Base-by-base conservation (phyloP, 805 yeast genomes). In the Torulaspora quercuum region DNA sequence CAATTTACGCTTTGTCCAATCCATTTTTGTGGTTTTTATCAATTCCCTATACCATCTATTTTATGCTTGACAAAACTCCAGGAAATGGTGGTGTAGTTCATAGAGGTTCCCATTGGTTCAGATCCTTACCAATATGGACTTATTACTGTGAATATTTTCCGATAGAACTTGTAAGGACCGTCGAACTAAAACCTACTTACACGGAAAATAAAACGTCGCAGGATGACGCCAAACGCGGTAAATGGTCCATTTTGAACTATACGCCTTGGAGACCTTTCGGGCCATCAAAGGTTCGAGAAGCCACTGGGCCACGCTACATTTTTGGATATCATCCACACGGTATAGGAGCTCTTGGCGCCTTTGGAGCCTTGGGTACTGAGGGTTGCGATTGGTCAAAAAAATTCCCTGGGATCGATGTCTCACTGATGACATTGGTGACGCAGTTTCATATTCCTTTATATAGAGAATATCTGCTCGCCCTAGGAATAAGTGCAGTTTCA, bases 251-350 rank as follows among this genome's bases (percentile, higher is more conserved):
- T 16, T 31, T 49, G 10, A 46, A 39, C 17, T 27, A 42, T 20
- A 44, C 39, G 27, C 36, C 31, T 14, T 19, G 41, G 25, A 39
- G 14, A n/a, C 13, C 20, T 17, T 26, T 19, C 11, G 16, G 25
- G 41, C 20, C 52, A 35, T 30, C 25, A 59, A 58, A 33, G 50
- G 53, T 27, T 61, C 68, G 1, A 52, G 70, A 32, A 63, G 41
- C 45, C 9, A 48, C 76, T 3, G 90, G 87, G 0, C 89, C 86
- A 2, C 66, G 82, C 23, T 90, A 92, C 59, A 76, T 90, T 2
- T 90, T 90, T 62, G 95, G 96, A 0, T 81, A 86, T 53, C 97
- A 89, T 60, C 98, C 98, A 0, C 98, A 92, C 59, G 98, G 98
- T 0, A 89, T 90, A 10, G 88, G 89, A 8, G 84, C 95, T 1